phyloP scores from a whole-genome alignment of 164 flowering plant genomes.

The Piper betle region DNA sequence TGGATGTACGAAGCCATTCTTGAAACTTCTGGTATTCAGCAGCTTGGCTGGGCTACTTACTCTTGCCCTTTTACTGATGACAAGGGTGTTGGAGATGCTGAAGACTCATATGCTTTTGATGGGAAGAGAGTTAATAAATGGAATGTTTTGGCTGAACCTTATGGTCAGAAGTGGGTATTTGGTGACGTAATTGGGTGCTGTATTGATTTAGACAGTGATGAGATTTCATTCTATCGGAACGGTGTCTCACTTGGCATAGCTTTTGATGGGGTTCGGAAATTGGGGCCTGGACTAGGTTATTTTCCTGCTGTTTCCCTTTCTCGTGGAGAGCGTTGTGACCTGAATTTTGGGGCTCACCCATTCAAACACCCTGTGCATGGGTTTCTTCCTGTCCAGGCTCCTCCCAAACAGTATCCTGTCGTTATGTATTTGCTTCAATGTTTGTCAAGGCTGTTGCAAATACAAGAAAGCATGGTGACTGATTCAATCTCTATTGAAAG shows the following conservation, averaged over 20 bases:
- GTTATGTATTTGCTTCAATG: constrained; percentile 44
- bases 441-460: constrained; percentile 51
- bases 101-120: constrained; percentile 95
- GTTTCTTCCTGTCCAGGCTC: constrained; percentile 58
- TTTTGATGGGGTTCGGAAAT: constrained; percentile 53
- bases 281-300: constrained; percentile 71
- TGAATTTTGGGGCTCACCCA: constrained; percentile 83
- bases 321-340: constrained; percentile 78
- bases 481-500: constrained; percentile 48
- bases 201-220: constrained; percentile 67
- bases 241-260: constrained; percentile 85
- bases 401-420: constrained; percentile 28
- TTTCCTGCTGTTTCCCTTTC: constrained; percentile 89
- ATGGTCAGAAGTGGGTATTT: constrained; percentile 90
- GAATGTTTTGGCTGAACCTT: constrained; percentile 62
- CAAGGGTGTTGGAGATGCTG: constrained; percentile 89
- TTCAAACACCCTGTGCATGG: constrained; percentile 62
- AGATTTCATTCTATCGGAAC: constrained; percentile 76
- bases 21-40: constrained; percentile 83
- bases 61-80: constrained; percentile 77
- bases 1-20: constrained; percentile 96
- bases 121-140: constrained; percentile 80
- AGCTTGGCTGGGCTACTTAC: constrained; percentile 86
- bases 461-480: constrained; percentile 31
- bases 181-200: constrained; percentile 97